Conservation (phyloP, 768 basidiomycete species). For the Suillus americanus region DNA sequence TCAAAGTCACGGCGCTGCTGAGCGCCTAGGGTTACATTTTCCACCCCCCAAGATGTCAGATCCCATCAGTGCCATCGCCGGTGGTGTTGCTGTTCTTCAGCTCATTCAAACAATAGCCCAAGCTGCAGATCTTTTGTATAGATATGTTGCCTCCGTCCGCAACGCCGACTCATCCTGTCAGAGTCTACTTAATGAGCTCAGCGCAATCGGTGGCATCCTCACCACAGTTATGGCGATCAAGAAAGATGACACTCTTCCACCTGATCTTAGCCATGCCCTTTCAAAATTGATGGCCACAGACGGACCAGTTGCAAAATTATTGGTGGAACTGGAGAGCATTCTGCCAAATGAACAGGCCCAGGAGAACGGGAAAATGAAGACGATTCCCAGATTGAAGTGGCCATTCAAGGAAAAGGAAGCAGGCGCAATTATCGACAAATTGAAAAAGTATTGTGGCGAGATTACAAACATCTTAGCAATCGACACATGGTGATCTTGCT, state of each 20-base stretch:
- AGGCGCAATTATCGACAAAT: not conserved
- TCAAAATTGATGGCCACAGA: not conserved
- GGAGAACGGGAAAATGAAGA: not conserved
- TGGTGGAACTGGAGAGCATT: not conserved
- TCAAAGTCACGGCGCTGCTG: too few species aligned
- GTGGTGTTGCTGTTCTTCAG: too few species aligned
- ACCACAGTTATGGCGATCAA: not conserved
- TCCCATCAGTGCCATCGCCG: not conserved
- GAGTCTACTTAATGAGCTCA: not conserved
- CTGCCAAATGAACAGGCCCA: not conserved
- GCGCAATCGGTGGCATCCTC: not conserved
- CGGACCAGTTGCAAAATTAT: not conserved
- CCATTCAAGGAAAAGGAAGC: constrained; percentile 6
- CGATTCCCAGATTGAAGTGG: not conserved
- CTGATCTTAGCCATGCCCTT: not conserved
- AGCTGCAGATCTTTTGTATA: not conserved
- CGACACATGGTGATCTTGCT: not conserved
- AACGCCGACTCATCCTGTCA: not conserved
- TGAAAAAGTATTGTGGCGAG: not conserved
- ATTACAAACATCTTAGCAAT: not conserved
- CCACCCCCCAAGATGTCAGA: not conserved
- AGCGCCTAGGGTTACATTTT: too few species aligned
- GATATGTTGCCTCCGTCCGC: constrained; percentile 2
- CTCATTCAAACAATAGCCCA: not conserved
- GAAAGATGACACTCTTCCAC: not conserved